Base-by-base conservation (phyloP, 257 asterid species). In the Penstemon davidsonii region DNA sequence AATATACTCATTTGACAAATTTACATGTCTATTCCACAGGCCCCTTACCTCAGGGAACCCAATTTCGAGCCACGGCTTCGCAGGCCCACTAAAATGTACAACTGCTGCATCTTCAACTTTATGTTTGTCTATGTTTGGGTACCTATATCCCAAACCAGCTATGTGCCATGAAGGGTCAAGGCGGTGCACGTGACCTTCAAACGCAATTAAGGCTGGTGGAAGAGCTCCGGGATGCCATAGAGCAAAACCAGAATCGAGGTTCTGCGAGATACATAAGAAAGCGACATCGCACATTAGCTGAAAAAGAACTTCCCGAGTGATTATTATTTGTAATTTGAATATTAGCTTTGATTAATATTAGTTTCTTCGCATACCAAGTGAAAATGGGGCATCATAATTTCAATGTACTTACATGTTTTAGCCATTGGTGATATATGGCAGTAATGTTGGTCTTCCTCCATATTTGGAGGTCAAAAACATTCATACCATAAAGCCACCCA, bases 31-130 rank as follows among this genome's bases (percentile, higher is more conserved):
- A 71, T 61, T 73, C 98, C 98, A 91, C 62, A 89, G 68, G 38
- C 81, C 65, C 60, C 85, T 82, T 71, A 86, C 73, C 82, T 79
- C 85, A 11, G 90, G 70, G 73, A 77, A 68, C 37, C 80, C 87
- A 4, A 88, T 83, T 70, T 81, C 95, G 18, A 88, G 90, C 97
- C 97, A 91, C 7, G 97, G 97, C 81, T 91, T 91, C 44, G 94
- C 97, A 6, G 97, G 91, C 60, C 97, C 97, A 18, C 94, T 91
- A 72, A 85, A 91, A 77, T 91, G 98, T 74, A 87, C 60, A n/a
- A 89, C 94, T 0, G 85, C 89, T 59, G 92, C 95, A 44, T 79
- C 68, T 71, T 76, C 81, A 62, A 86, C 15, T 66, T 33, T 53
- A 9, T 66, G 59, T 60, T 75, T 64, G 47, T 74, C 67, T 2